phyloP scores from a whole-genome alignment of 2,329 filamentous ascomycete genomes.

The Fusarium camptoceras region DNA sequence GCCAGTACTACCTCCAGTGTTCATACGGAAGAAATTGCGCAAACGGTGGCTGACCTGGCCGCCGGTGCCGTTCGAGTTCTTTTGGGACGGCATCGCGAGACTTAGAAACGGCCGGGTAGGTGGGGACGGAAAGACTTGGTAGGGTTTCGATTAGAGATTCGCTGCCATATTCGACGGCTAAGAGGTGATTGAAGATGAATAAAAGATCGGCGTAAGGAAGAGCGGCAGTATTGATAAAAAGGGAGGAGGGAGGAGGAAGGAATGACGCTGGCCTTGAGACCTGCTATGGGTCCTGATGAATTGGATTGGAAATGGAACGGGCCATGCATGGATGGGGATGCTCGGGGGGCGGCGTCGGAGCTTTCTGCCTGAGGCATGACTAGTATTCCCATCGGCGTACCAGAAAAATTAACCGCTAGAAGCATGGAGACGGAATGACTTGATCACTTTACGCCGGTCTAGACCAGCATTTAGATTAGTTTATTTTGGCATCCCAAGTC shows the following conservation, averaged over 20 bases:
- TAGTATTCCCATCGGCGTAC: slow-evolving; percentile 8
- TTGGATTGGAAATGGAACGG: slow-evolving; percentile 42
- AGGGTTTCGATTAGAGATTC: slow-evolving; percentile 50
- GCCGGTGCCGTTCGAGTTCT: slow-evolving; percentile 62
- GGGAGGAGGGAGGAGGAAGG: slow-evolving; percentile 32
- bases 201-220: slow-evolving; percentile 24
- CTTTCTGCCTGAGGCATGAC: slow-evolving; percentile 37
- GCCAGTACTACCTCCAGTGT: slow-evolving; percentile 56
- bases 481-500: background rate
- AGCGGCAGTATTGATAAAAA: slow-evolving; percentile 21
- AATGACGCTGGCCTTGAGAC: slow-evolving; percentile 39
- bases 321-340: slow-evolving; percentile 35
- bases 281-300: slow-evolving; percentile 42
- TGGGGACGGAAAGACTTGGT: slow-evolving; percentile 30
- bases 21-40: slow-evolving; percentile 79
- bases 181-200: slow-evolving; percentile 25
- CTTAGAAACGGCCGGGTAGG: slow-evolving; percentile 12
- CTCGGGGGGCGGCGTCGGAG: slow-evolving; percentile 23
- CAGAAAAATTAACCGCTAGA: background rate
- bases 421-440: background rate
- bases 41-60: slow-evolving; percentile 75
- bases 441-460: background rate
- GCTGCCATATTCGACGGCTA: slow-evolving; percentile 54
- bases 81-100: slow-evolving; percentile 63
- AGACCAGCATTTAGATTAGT: background rate